Base-by-base conservation (phyloP, 2,329 filamentous ascomycete genomes). In the Botrytis fragariae region DNA sequence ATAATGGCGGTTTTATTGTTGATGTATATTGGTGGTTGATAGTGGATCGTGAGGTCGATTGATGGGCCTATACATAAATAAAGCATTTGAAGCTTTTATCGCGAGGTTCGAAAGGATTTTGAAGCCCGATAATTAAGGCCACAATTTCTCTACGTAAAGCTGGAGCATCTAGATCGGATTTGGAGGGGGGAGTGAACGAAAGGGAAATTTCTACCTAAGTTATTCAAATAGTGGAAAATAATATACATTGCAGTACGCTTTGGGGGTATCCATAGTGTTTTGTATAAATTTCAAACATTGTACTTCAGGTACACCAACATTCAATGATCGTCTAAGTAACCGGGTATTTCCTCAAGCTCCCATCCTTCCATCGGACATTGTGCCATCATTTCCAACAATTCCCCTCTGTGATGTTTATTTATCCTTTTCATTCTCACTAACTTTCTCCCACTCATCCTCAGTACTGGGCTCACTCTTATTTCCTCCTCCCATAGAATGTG, bases 371-470 rank as follows among this genome's bases (percentile, higher is more conserved):
- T 48, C 37, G 20, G 22, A 60, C 62, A 37, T 42, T 44, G 32
- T n/a, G 37, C 35, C 51, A 51, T 32, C 62, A 62, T 25, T 18
- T 51, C 71, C 51, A 62, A 59, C 6, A 37, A 42, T 22, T 51
- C 29, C 22, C 39, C 20, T 32, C 29, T 25, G 48, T 32, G 2
- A 20, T 42, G 10, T 59, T 39, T 54, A 87, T 80, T 87, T 88
- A 74, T 86, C 85, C 82, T 89, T 89, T 85, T 90, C 89, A 74
- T 86, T 89, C 82, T 92, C 92, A 35, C 93, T 94, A 6, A 98
- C 92, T 86, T 96, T 97, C 85, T 98, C 95, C 95, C 95, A 98
- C 84, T 98, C 95, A 80, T 95, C 95, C 84, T 98, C 95, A 7
- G 95, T 98, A 83, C 94, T 95, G n/a, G 85, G 82, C 70, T 87